Evolutionary conservation across 805 yeast genomes (phyloP), one percentile per base, ranked within the genome.

Genomic region (Teunomyces panamensis): DNA sequence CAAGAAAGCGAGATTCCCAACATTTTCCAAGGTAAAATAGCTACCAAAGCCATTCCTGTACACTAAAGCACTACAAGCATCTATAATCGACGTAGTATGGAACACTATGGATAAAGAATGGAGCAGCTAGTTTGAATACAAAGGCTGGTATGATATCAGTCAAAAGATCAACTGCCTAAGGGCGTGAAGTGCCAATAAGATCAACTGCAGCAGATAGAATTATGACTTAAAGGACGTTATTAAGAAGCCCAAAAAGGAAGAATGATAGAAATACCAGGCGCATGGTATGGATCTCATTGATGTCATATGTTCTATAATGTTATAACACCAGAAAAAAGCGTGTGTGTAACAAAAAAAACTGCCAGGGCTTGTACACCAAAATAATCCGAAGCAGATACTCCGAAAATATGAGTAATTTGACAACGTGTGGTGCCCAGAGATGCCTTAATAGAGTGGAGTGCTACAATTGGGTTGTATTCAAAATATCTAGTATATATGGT

Each of bases 181-280:
- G 97, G 0, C 86, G 78, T 5, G 73, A 56, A 0, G 89, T 80
- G 0, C 97, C 96, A 1, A 91, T 97, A 10, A 92, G 71, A 61
- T 92, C 99, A 29, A 89, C 80, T 2, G 98, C 98, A 0, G 97
- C 96, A 0, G 96, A 83, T 10, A 92, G 71, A 34, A 92, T 91
- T 11, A 92, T 92, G 29, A 92, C 97, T 67, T 91, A 92, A 0
- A 92, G 78, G 9, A 92, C 85, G 63, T 92, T 92, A 67, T 92
- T 92, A 32, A 90, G 71, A 9, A 92, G 77, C 0, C 98, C 99
- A 64, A 91, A 89, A 1, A 84, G 58, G 82, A 92, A 85, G 63
- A 91, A 91, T 9, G 87, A 73, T 0, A 63, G 39, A 56, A 79
- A 83, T 5, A 73, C 73, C 52, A 83, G 52, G 8, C 28, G 30